A percentile compares a stretch with the other conserved stretches of the same genome.
These are phyloP conservation scores for Melampsora larici-populina DNA, from an alignment of 1,284 basidiomycete genomes.

Conservation along the genomic window DNA sequence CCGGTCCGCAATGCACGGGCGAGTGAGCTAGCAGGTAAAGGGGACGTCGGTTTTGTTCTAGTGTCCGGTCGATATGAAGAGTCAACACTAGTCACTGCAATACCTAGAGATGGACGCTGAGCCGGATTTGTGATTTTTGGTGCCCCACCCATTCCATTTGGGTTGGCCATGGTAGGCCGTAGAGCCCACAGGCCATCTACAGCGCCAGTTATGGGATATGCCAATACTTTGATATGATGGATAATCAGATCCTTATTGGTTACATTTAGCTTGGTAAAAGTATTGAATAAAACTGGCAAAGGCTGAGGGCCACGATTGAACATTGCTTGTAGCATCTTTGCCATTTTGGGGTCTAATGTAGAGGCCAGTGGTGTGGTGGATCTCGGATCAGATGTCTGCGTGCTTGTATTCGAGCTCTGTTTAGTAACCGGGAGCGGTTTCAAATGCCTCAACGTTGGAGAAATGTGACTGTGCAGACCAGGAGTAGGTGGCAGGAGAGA, in stretches of 20 bases:
- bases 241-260: conserved; percentile 16
- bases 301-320: conserved; percentile 15
- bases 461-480: background rate
- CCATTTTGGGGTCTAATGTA: conserved; percentile 7
- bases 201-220: background rate
- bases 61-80: too few relatives aligned
- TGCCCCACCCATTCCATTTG: too few relatives aligned
- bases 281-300: background rate
- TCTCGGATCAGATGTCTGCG: background rate
- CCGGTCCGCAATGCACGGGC: too few relatives aligned
- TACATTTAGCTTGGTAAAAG: conserved; percentile 6
- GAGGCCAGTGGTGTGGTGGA: background rate
- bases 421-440: background rate
- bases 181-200: conserved; percentile 12
- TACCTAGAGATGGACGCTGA: too few relatives aligned
- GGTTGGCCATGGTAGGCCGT: background rate
- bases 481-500: background rate
- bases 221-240: conserved; percentile 18
- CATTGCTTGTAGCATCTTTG: conserved; percentile 24
- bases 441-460: background rate
- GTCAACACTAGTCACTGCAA: too few relatives aligned
- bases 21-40: too few relatives aligned
- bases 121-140: too few relatives aligned
- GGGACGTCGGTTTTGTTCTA: too few relatives aligned
- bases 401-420: background rate